Conservation (phyloP, 2,329 filamentous ascomycete species). For the Penicillium sp. region DNA sequence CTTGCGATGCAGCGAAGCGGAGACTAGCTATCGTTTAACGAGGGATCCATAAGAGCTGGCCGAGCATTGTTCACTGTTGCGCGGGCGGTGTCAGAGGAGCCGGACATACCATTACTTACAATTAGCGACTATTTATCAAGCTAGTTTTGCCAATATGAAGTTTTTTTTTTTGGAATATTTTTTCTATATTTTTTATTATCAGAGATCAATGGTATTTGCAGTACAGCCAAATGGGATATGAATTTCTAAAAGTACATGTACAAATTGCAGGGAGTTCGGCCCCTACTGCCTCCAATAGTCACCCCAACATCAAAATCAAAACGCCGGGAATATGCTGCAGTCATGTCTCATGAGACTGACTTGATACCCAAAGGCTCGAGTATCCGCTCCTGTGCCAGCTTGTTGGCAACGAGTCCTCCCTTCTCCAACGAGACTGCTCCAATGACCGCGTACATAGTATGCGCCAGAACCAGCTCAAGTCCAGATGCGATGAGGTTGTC, state of each 20-base stretch:
- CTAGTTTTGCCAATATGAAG: neutral
- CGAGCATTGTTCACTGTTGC: slow-evolving; percentile 65
- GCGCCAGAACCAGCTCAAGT: slow-evolving; percentile 69
- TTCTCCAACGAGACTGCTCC: slow-evolving; percentile 88
- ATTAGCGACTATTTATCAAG: neutral
- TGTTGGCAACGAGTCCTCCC: slow-evolving; percentile 74
- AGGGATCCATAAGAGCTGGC: slow-evolving; percentile 73
- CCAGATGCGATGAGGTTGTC: slow-evolving; percentile 72
- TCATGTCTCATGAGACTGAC: slow-evolving; percentile 21
- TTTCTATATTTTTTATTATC: neutral
- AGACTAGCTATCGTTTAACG: slow-evolving; percentile 49
- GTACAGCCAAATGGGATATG: slow-evolving; percentile 13
- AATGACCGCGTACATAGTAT: slow-evolving; percentile 79
- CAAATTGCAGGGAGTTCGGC: slow-evolving; percentile 18
- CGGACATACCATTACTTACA: slow-evolving; percentile 56
- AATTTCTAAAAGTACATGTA: slow-evolving; percentile 39
- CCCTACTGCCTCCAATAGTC: neutral
- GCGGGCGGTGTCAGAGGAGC: slow-evolving; percentile 83
- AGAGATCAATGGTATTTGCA: slow-evolving; percentile 16
- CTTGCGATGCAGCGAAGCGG: slow-evolving; percentile 62
- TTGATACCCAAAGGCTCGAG: slow-evolving; percentile 54
- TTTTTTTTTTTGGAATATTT: neutral
- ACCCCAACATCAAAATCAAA: slow-evolving; percentile 20
- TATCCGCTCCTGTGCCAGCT: slow-evolving; percentile 74
- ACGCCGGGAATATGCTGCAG: slow-evolving; percentile 42